Evolutionary conservation across 1,139 yeast species (phyloP).

Genomic region (Lodderomyces parapsilosis): DNA sequence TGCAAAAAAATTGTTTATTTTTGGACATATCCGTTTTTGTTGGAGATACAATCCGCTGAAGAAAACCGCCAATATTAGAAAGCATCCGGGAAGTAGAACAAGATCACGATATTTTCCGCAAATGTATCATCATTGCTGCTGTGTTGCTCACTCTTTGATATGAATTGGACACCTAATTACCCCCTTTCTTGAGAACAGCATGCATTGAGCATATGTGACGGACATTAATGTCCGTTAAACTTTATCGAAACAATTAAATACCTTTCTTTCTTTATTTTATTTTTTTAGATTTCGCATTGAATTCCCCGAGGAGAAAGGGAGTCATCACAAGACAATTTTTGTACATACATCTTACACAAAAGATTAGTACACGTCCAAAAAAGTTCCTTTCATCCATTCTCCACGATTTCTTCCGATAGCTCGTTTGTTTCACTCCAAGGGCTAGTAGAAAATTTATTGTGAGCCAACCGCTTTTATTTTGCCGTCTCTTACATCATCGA

Average conservation of each 20-base stretch:
- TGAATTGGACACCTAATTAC: no score
- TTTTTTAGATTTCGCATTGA: background rate
- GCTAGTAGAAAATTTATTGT: background rate
- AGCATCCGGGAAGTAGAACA: background rate
- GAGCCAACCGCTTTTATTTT: background rate
- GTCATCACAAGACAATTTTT: slow-evolving; percentile 1
- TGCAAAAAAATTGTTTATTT: background rate
- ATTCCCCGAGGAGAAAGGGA: slow-evolving; percentile 1
- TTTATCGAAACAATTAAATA: no score
- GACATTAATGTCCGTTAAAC: background rate
- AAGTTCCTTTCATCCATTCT: slow-evolving; percentile 3
- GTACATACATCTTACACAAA: background rate
- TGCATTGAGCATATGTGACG: background rate
- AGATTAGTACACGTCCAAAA: no score
- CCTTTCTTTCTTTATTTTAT: background rate
- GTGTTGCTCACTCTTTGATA: no score
- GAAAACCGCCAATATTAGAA: background rate
- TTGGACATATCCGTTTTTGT: background rate
- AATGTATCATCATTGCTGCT: no score
- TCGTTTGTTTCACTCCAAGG: background rate
- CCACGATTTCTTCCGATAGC: slow-evolving; percentile 1
- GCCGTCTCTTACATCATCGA: background rate
- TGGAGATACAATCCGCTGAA: background rate
- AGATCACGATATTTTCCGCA: background rate
- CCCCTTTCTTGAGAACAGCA: no score